Evolutionary conservation across 768 basidiomycete species (phyloP).

Genomic region (Filobasidium wieringae): DNA sequence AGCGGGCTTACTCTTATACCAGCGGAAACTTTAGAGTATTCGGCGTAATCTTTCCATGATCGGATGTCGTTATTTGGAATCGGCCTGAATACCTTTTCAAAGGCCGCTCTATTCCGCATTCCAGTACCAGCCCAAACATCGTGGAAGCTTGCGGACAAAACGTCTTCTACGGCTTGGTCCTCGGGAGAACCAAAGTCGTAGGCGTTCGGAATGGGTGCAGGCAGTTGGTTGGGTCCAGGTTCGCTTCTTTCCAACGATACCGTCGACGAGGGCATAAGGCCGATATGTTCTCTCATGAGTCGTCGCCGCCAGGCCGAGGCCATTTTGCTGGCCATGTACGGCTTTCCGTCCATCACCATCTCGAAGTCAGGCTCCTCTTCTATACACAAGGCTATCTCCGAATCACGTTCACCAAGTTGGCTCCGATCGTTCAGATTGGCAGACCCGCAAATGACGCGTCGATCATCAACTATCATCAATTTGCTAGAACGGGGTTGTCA

Average conservation of each 20-base stretch:
- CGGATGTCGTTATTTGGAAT: slow-evolving; percentile 57
- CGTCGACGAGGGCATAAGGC: slow-evolving; percentile 7
- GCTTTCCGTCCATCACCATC: slow-evolving; percentile 62
- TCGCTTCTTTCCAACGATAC: background rate
- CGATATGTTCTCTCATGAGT: slow-evolving; percentile 49
- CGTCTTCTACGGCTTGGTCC: slow-evolving; percentile 64
- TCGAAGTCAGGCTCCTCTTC: slow-evolving; percentile 73
- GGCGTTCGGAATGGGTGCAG: slow-evolving; percentile 59
- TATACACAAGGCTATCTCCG: slow-evolving; percentile 83
- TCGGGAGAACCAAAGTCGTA: slow-evolving; percentile 53
- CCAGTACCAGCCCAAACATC: slow-evolving; percentile 60
- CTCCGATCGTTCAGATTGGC: slow-evolving; percentile 51
- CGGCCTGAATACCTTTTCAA: slow-evolving; percentile 74
- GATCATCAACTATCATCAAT: slow-evolving; percentile 89
- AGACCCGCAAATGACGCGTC: slow-evolving; percentile 81
- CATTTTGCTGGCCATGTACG: slow-evolving; percentile 61
- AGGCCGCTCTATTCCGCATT: slow-evolving; percentile 66
- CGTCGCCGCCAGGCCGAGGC: slow-evolving; percentile 72
- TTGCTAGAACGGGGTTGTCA: slow-evolving; percentile 43
- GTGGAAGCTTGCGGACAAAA: slow-evolving; percentile 53
- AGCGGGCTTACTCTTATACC: slow-evolving; percentile 20
- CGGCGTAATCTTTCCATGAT: slow-evolving; percentile 67
- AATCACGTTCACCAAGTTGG: slow-evolving; percentile 67
- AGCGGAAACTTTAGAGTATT: slow-evolving; percentile 22
- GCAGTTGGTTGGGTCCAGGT: slow-evolving; percentile 40